Evolutionary conservation across 768 basidiomycete genomes (phyloP).

Genomic region (Mycena alexandri): DNA sequence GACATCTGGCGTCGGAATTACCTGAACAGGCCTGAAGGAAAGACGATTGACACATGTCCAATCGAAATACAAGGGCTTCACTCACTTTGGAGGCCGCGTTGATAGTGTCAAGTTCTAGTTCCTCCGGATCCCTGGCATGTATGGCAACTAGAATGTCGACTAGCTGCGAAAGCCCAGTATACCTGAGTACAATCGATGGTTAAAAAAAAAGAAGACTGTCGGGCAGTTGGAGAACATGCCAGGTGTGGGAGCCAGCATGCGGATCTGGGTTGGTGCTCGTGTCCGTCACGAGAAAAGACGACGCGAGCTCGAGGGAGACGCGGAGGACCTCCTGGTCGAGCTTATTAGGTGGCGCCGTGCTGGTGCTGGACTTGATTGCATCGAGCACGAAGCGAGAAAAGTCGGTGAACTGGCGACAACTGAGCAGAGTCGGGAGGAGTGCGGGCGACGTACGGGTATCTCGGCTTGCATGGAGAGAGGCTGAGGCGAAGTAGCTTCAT

Average conservation of each 20-base stretch:
- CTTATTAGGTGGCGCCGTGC: background rate
- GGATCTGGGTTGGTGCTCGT: slow-evolving; percentile 68
- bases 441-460: slow-evolving; percentile 21
- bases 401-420: slow-evolving; percentile 15
- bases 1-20: slow-evolving; percentile 1
- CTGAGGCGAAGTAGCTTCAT: slow-evolving; percentile 27
- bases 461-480: slow-evolving; percentile 24
- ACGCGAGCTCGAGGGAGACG: slow-evolving; percentile 19
- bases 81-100: slow-evolving; percentile 71
- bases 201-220: no score
- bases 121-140: slow-evolving; percentile 61
- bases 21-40: slow-evolving; percentile 35
- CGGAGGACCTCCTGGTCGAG: slow-evolving; percentile 32
- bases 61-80: background rate
- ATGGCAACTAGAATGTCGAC: slow-evolving; percentile 82
- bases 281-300: slow-evolving; percentile 64
- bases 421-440: background rate
- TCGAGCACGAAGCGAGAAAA: slow-evolving; percentile 33
- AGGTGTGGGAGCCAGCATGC: slow-evolving; percentile 63
- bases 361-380: slow-evolving; percentile 23
- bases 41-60: background rate
- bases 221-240: slow-evolving; percentile 39
- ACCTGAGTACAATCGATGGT: slow-evolving; percentile 43
- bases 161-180: slow-evolving; percentile 72
- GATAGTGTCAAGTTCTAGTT: slow-evolving; percentile 83